Evolutionary conservation across 352 stramenopile genomes (phyloP).

Genomic region (Hyaloperonospora brassicae): DNA sequence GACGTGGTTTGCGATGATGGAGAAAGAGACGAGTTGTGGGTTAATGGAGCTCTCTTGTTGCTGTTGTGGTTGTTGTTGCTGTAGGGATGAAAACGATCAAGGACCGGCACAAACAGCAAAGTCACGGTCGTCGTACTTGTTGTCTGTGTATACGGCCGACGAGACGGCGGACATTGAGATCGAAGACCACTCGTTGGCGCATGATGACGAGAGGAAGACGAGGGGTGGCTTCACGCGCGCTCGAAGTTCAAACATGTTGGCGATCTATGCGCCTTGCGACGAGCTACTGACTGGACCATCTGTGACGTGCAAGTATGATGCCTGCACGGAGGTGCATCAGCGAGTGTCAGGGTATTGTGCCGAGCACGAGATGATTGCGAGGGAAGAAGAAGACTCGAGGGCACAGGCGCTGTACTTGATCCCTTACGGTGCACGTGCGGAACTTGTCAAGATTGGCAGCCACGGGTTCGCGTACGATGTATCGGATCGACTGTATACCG

Average conservation of each 20-base stretch:
- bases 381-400: conserved; percentile 73
- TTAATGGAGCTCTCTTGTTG: conserved; percentile 3
- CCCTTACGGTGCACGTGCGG: conserved; percentile 47
- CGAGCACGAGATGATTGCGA: conserved; percentile 72
- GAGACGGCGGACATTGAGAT: conserved; percentile 80
- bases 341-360: conserved; percentile 61
- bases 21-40: background rate
- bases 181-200: conserved; percentile 35
- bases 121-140: conserved; percentile 57
- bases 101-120: conserved; percentile 15
- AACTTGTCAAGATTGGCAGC: conserved; percentile 70
- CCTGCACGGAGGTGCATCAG: conserved; percentile 56
- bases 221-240: conserved; percentile 16
- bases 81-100: conserved; percentile 17
- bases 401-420: conserved; percentile 78
- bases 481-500: conserved; percentile 68
- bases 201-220: conserved; percentile 4
- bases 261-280: conserved; percentile 30
- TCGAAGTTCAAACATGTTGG: conserved; percentile 46
- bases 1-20: background rate
- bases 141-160: conserved; percentile 70
- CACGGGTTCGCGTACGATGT: conserved; percentile 72
- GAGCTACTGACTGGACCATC: conserved; percentile 36
- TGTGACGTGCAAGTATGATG: conserved; percentile 40
- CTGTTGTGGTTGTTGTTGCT: conserved; percentile 1